A percentile compares a stretch with the other conserved stretches of the same genome.
Conservation (phyloP, 371 early-diverging fungal genomes). For the Mucor piriformis region DNA sequence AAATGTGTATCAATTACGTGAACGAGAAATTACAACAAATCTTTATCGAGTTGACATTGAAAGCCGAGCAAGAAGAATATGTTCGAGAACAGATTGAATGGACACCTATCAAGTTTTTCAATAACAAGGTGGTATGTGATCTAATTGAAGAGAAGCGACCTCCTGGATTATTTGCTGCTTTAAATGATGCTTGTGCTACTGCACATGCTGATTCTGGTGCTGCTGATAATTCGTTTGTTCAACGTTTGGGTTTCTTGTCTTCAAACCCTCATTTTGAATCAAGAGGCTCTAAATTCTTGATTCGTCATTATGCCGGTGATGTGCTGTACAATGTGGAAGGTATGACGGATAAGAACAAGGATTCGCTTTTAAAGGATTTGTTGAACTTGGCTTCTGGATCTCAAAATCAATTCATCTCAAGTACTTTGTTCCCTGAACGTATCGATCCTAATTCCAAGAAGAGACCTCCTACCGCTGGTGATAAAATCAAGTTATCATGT, state of each 20-base stretch:
- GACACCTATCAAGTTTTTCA: constrained; percentile 99
- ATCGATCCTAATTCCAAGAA: constrained; percentile 86
- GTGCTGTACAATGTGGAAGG: constrained; percentile 93
- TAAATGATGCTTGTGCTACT: constrained; percentile 95
- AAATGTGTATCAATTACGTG: constrained; percentile 99
- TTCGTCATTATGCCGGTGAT: constrained; percentile 97
- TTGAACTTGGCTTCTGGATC: constrained; percentile 79
- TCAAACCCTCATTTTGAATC: constrained; percentile 82
- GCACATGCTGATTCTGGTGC: constrained; percentile 88
- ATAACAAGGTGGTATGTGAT: constrained; percentile 98
- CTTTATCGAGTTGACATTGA: constrained; percentile 98
- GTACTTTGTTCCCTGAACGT: constrained; percentile 84
- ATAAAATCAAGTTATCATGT: constrained; percentile 79
- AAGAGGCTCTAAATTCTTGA: constrained; percentile 76
- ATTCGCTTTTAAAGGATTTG: constrained; percentile 91
- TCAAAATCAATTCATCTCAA: constrained; percentile 66
- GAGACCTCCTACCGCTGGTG: constrained; percentile 85
- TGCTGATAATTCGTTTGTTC: constrained; percentile 88
- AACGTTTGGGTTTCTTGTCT: constrained; percentile 71
- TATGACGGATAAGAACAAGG: constrained; percentile 99
- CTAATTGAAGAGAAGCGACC: constrained; percentile 95
- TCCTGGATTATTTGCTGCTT: constrained; percentile 89
- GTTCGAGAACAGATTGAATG: constrained; percentile 97
- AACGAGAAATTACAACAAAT: constrained; percentile 99
- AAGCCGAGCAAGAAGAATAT: constrained; percentile 98